phyloP scores from a whole-genome alignment of 129 eudicot species.

The Flaveria linearis region DNA sequence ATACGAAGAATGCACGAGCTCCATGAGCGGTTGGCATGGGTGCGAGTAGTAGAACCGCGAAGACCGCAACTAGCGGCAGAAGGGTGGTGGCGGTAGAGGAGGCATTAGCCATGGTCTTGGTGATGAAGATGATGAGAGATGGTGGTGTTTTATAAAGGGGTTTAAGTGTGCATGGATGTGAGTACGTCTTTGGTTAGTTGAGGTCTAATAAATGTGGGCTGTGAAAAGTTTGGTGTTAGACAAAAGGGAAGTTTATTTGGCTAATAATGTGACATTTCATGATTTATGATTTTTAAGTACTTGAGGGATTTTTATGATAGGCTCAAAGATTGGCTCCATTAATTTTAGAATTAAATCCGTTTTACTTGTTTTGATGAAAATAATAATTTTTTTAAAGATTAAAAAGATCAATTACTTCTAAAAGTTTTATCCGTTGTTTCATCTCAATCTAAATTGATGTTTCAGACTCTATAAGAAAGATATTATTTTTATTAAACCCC shows the following conservation, averaged over 20 bases:
- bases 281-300: too few species aligned
- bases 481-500: too few species aligned
- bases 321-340: too few species aligned
- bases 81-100: not conserved
- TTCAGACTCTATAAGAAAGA: too few species aligned
- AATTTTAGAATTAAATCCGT: too few species aligned
- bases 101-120: conserved; percentile 27
- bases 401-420: too few species aligned
- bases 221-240: not conserved
- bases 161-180: conserved; percentile 20
- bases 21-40: conserved; percentile 31
- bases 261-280: not conserved
- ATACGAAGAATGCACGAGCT: conserved; percentile 73
- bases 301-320: too few species aligned
- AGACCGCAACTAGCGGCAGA: not conserved
- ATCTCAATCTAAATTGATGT: too few species aligned
- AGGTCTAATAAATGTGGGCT: conserved; percentile 36
- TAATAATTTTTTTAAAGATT: too few species aligned
- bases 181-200: conserved; percentile 39
- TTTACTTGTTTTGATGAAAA: too few species aligned
- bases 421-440: too few species aligned
- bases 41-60: conserved; percentile 22
- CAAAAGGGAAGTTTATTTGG: conserved; percentile 6
- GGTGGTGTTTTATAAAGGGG: conserved; percentile 35
- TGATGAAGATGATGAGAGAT: conserved; percentile 14